These are phyloP conservation scores for Xylaria scruposa DNA, from an alignment of 495 filamentous ascomycete genomes.

Conservation along the genomic window DNA sequence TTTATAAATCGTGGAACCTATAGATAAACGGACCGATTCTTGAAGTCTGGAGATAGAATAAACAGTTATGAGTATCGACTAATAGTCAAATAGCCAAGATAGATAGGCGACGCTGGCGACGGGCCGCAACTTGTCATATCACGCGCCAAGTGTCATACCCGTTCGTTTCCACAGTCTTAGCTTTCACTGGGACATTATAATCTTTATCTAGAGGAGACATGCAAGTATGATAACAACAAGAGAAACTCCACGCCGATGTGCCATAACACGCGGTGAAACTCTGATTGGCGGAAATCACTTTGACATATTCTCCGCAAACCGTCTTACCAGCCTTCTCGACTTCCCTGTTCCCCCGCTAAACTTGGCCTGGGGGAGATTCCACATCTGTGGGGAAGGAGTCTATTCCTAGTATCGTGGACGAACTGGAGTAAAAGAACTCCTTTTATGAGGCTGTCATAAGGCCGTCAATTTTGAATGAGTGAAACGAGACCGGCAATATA, in stretches of 20 bases:
- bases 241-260: neutral
- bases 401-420: neutral
- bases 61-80: neutral
- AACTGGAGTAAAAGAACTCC: neutral
- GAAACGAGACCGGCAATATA: neutral
- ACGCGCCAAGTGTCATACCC: neutral
- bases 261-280: neutral
- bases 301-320: constrained; percentile 20
- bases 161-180: neutral
- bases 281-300: constrained; percentile 15
- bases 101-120: neutral
- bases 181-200: neutral
- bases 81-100: neutral
- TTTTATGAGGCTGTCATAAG: no score
- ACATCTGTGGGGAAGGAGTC: constrained; percentile 16
- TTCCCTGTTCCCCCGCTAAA: constrained; percentile 17
- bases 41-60: neutral
- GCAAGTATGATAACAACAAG: neutral
- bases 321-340: constrained; percentile 17
- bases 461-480: neutral
- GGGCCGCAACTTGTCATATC: neutral
- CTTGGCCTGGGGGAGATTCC: constrained; percentile 10
- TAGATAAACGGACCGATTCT: neutral
- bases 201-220: neutral
- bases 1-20: neutral